These are phyloP conservation scores for Erodium texanum DNA, from an alignment of 441 rosid genomes.

Conservation along the genomic window DNA sequence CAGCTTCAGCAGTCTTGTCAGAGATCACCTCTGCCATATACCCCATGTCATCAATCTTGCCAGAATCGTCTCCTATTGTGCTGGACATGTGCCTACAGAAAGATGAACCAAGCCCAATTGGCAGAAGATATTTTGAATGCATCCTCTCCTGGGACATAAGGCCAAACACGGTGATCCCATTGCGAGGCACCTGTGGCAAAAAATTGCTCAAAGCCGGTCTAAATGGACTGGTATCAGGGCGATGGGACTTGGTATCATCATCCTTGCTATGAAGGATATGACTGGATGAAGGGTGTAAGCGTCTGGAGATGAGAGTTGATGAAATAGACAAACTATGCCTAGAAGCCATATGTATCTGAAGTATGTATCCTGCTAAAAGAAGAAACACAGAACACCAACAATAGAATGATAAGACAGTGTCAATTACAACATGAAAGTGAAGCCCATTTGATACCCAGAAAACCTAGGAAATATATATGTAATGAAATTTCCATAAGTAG, in stretches of 20 bases:
- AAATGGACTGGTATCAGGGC: neutral
- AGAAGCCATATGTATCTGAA: slow-evolving; percentile 22
- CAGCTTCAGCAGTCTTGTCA: slow-evolving; percentile 18
- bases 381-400: neutral
- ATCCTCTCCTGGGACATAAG: slow-evolving; percentile 19
- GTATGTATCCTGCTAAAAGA: neutral
- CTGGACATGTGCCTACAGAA: slow-evolving; percentile 32
- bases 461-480: neutral
- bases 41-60: slow-evolving; percentile 32
- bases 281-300: slow-evolving; percentile 29
- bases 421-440: too few species aligned
- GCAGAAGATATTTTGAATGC: slow-evolving; percentile 12
- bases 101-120: slow-evolving; percentile 25
- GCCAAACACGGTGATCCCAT: slow-evolving; percentile 13
- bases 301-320: slow-evolving; percentile 23
- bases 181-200: neutral
- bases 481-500: neutral
- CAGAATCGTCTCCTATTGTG: slow-evolving; percentile 30
- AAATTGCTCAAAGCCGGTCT: slow-evolving; percentile 11
- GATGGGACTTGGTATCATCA: slow-evolving; percentile 20
- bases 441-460: neutral
- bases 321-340: slow-evolving; percentile 27
- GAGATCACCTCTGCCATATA: slow-evolving; percentile 27
- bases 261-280: slow-evolving; percentile 20
- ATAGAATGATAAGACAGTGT: neutral